Conservation (phyloP, 2,329 filamentous ascomycete species). For the Aspergillus vadensis region DNA sequence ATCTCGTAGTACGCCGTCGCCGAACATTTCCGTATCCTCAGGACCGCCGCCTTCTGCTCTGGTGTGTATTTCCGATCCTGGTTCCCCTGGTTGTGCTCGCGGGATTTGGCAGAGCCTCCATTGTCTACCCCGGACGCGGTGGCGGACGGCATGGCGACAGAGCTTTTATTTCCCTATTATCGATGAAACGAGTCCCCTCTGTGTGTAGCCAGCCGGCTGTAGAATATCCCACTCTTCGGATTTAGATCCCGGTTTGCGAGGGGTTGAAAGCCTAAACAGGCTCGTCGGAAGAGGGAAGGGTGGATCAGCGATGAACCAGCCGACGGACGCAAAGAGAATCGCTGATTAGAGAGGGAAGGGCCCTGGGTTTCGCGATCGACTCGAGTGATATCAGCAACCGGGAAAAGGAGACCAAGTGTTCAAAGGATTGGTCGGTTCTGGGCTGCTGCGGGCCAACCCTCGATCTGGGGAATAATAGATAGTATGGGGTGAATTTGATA, state of each 20-base stretch:
- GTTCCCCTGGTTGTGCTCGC: conserved; percentile 54
- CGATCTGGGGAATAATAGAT: conserved; percentile 16
- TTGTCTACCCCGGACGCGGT: conserved; percentile 50
- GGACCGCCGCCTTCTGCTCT: conserved; percentile 88
- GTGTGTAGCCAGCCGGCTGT: background rate
- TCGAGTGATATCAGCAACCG: background rate
- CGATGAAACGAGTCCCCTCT: background rate
- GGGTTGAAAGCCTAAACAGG: background rate
- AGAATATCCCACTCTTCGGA: background rate
- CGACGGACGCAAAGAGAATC: conserved; percentile 1
- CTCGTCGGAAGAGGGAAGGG: conserved; percentile 5
- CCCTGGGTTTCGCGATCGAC: background rate
- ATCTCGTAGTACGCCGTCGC: conserved; percentile 96
- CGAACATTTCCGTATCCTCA: conserved; percentile 81
- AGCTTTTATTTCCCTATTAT: background rate
- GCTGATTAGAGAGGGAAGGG: background rate
- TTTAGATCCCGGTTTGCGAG: background rate
- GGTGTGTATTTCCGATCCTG: conserved; percentile 69
- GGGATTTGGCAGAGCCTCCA: conserved; percentile 46
- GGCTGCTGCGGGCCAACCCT: conserved; percentile 1
- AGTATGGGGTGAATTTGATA: conserved; percentile 20
- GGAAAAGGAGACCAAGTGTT: background rate
- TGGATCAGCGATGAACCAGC: conserved; percentile 1
- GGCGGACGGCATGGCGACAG: conserved; percentile 44
- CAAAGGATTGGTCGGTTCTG: background rate